A percentile compares a stretch with the other conserved stretches of the same genome.
Evolutionary conservation across 2,329 filamentous ascomycete species (phyloP).

Genomic region (Aureobasidium sp.): DNA sequence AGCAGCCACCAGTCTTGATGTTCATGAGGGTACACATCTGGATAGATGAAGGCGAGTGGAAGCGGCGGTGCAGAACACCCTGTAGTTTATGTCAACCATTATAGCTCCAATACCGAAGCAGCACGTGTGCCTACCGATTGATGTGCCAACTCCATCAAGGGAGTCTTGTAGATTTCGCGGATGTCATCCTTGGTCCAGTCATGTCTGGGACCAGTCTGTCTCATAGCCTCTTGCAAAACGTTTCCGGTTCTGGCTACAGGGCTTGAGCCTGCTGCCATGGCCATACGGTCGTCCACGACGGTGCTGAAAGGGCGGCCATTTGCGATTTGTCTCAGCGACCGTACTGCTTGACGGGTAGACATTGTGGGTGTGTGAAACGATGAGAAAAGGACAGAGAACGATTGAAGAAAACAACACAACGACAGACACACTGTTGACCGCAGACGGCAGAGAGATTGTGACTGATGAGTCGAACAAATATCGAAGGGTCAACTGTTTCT

Average conservation of each 20-base stretch:
- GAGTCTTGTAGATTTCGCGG: slow-evolving; percentile 70
- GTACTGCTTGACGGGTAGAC: slow-evolving; percentile 14
- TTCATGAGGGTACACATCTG: slow-evolving; percentile 95
- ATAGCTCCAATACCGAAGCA: neutral
- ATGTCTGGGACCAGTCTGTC: slow-evolving; percentile 55
- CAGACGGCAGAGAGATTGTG: neutral
- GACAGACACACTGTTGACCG: neutral
- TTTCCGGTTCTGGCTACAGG: slow-evolving; percentile 20
- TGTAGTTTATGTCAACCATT: slow-evolving; percentile 29
- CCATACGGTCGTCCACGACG: slow-evolving; percentile 29
- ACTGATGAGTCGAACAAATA: neutral
- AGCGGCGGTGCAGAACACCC: slow-evolving; percentile 72
- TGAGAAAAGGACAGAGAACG: neutral
- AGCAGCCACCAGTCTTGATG: slow-evolving; percentile 91
- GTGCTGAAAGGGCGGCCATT: slow-evolving; percentile 28
- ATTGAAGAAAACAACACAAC: neutral
- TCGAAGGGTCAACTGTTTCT: neutral
- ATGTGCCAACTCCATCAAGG: slow-evolving; percentile 62
- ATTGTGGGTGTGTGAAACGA: neutral
- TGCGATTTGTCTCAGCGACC: slow-evolving; percentile 17
- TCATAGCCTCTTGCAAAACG: slow-evolving; percentile 46
- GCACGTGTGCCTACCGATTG: slow-evolving; percentile 22
- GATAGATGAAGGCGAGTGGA: slow-evolving; percentile 75
- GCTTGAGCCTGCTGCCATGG: slow-evolving; percentile 22
- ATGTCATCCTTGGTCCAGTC: slow-evolving; percentile 81